A percentile compares a stretch with the other conserved stretches of the same genome.
These are phyloP conservation scores for Beauveria rudraprayagi DNA, from an alignment of 2,329 filamentous ascomycete species.

Conservation along the genomic window DNA sequence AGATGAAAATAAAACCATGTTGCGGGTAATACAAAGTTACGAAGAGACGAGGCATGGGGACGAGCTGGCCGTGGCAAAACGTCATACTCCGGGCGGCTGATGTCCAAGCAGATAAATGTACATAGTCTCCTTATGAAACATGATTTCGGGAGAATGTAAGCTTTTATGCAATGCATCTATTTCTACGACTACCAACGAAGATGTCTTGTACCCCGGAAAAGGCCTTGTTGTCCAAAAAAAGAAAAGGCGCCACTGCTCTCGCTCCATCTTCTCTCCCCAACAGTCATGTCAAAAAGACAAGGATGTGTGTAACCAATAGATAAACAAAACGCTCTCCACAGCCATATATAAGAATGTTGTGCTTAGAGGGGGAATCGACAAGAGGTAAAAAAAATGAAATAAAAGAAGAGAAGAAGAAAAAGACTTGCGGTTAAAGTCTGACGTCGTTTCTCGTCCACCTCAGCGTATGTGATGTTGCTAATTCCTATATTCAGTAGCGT, in stretches of 20 bases:
- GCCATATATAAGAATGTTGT: not conserved
- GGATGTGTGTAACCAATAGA: not conserved
- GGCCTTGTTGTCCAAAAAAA: no score
- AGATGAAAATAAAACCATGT: no score
- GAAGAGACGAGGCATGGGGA: no score
- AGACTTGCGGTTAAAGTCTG: not conserved
- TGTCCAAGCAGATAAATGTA: no score
- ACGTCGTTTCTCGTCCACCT: not conserved
- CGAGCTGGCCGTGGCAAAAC: no score
- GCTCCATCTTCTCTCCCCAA: not conserved
- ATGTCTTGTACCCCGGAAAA: not conserved
- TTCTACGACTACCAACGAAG: not conserved
- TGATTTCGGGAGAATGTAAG: no score
- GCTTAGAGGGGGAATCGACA: not conserved
- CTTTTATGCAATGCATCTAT: not conserved
- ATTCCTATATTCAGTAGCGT: not conserved
- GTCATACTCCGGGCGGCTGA: no score
- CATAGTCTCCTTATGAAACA: no score
- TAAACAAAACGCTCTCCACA: not conserved
- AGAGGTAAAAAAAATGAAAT: not conserved
- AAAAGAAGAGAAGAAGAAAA: not conserved
- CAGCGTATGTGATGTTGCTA: not conserved
- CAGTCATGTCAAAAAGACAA: not conserved
- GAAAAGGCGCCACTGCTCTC: not conserved
- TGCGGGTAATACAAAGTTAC: no score